Conservation (phyloP, 176 grass and related monocot species). For the Paspalum vaginatum region DNA sequence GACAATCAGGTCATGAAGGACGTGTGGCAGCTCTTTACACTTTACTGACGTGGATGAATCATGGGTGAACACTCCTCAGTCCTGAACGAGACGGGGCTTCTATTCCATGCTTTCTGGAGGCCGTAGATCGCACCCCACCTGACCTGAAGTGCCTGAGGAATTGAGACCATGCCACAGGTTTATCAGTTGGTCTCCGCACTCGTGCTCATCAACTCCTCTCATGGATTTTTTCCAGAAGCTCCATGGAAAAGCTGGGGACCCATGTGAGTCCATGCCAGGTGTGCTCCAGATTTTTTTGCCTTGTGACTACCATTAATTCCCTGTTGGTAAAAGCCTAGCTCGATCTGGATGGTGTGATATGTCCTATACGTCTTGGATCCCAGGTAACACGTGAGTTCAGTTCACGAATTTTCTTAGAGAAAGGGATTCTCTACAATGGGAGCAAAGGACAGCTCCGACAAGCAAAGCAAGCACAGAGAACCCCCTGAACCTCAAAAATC, state of each 20-base stretch:
- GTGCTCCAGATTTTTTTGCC: background rate
- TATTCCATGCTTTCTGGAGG: background rate
- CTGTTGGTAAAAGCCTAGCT: slow-evolving; percentile 7
- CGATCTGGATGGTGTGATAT: background rate
- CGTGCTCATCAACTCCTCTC: background rate
- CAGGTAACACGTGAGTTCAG: slow-evolving; percentile 15
- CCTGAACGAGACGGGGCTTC: background rate
- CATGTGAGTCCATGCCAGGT: background rate
- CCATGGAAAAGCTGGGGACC: background rate
- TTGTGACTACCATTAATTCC: background rate
- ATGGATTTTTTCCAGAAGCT: background rate
- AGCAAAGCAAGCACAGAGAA: background rate
- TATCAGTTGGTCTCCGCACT: background rate
- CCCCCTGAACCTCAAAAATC: background rate
- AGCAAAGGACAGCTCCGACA: background rate
- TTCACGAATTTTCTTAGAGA: slow-evolving; percentile 6
- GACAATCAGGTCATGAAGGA: background rate
- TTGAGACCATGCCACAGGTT: background rate
- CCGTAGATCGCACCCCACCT: background rate
- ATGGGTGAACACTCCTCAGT: background rate
- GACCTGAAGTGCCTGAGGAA: background rate
- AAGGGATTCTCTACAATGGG: background rate
- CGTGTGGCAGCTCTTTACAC: slow-evolving; percentile 18
- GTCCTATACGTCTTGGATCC: background rate
- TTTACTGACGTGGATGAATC: slow-evolving; percentile 8